Conservation (phyloP, 495 filamentous ascomycete genomes). For the Lasiosphaeria ovina region DNA sequence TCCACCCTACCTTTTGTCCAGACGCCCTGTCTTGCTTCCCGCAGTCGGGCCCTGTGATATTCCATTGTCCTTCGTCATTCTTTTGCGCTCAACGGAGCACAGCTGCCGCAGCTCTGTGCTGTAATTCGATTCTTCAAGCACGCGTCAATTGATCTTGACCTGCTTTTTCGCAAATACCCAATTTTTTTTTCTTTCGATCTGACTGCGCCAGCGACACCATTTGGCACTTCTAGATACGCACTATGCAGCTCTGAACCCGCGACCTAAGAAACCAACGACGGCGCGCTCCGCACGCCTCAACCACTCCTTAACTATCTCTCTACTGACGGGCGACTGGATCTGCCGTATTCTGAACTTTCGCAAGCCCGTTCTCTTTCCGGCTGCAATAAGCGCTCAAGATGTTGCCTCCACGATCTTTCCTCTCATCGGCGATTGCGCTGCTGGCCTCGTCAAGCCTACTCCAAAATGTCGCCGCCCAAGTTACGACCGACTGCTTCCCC, state of each 20-base stretch:
- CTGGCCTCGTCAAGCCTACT: conserved; percentile 40
- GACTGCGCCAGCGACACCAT: conserved; percentile 6
- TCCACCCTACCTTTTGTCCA: neutral
- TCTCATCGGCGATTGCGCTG: conserved; percentile 39
- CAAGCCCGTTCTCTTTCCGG: neutral
- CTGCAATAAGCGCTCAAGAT: conserved; percentile 15
- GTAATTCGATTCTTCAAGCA: conserved; percentile 4
- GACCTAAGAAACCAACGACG: neutral
- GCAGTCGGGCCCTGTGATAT: neutral
- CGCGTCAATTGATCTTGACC: conserved; percentile 24
- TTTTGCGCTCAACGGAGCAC: neutral
- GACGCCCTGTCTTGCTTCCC: neutral
- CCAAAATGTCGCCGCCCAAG: conserved; percentile 52
- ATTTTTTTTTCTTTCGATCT: neutral
- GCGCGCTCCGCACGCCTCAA: neutral
- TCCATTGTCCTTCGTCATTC: neutral
- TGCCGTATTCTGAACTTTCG: neutral
- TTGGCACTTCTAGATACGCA: conserved; percentile 1
- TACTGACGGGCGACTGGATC: conserved; percentile 4
- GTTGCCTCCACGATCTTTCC: conserved; percentile 32
- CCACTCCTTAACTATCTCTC: conserved; percentile 1
- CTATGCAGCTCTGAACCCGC: conserved; percentile 8
- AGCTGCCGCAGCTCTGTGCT: conserved; percentile 3
- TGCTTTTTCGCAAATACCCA: conserved; percentile 2
- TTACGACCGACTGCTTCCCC: conserved; percentile 66